Evolutionary conservation across 2,329 filamentous ascomycete genomes (phyloP).

Genomic region (Nemania sp.): DNA sequence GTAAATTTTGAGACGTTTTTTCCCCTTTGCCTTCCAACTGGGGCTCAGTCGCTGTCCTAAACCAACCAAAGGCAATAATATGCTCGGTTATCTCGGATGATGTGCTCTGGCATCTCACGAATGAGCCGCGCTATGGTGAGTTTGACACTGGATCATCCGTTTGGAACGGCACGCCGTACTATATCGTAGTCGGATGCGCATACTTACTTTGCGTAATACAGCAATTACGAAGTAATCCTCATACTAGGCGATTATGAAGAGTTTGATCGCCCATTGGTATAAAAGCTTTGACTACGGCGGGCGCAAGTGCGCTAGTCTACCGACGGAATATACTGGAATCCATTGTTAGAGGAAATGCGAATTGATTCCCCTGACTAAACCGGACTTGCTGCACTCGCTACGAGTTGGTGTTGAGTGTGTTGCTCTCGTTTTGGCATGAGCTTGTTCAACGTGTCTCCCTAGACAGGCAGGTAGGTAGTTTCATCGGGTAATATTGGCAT

Average conservation of each 20-base stretch:
- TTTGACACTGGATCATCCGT: neutral
- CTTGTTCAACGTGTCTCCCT: neutral
- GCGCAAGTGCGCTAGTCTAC: neutral
- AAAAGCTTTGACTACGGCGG: neutral
- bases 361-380: slow-evolving; percentile 7
- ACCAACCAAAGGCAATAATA: neutral
- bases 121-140: neutral
- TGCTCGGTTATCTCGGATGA: neutral
- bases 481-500: slow-evolving; percentile 17
- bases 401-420: neutral
- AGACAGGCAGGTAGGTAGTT: no score
- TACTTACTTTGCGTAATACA: slow-evolving; percentile 7
- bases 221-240: neutral
- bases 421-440: slow-evolving; percentile 14
- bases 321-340: slow-evolving; percentile 2
- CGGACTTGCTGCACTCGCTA: neutral
- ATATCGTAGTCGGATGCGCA: neutral
- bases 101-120: neutral
- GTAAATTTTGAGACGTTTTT: neutral
- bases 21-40: neutral
- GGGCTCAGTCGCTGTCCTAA: neutral
- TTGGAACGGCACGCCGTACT: neutral
- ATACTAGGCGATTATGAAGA: slow-evolving; percentile 1
- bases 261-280: slow-evolving; percentile 27
- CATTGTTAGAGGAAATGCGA: neutral